These are phyloP conservation scores for Yamadazyma nakazawae DNA, from an alignment of 805 yeast species.

Conservation along the genomic window DNA sequence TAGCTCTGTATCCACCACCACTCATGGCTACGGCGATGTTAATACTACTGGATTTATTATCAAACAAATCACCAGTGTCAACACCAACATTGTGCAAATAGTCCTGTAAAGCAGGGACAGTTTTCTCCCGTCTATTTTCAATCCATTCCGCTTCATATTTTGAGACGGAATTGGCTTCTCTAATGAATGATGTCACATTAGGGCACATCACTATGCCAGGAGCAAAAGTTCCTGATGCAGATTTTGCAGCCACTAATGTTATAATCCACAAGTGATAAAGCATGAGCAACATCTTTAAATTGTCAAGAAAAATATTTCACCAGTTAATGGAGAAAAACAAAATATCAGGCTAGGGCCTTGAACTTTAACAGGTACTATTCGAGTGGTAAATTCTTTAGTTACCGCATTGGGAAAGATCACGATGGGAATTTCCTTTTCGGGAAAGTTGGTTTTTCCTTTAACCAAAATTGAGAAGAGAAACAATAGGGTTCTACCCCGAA, in stretches of 20 bases:
- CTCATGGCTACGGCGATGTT: slow-evolving; percentile 36
- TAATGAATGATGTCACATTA: slow-evolving; percentile 15
- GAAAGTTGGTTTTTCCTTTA: background rate
- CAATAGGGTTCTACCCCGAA: background rate
- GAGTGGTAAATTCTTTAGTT: background rate
- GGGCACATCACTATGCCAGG: slow-evolving; percentile 31
- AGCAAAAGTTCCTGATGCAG: slow-evolving; percentile 27
- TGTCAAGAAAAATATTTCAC: no score
- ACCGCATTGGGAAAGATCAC: background rate
- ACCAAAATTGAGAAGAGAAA: background rate
- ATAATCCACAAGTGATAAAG: background rate
- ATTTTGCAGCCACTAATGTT: slow-evolving; percentile 11
- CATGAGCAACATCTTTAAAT: background rate
- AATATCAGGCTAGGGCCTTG: background rate
- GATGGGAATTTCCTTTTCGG: background rate
- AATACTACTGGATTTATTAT: slow-evolving; percentile 13
- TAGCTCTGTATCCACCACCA: slow-evolving; percentile 42
- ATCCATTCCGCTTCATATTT: slow-evolving; percentile 25
- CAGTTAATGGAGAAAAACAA: background rate
- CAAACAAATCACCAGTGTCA: slow-evolving; percentile 18
- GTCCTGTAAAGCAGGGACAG: slow-evolving; percentile 21
- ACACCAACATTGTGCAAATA: slow-evolving; percentile 23
- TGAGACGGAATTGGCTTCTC: slow-evolving; percentile 26
- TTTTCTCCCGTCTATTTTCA: slow-evolving; percentile 19
- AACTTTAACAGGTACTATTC: background rate